A percentile compares a stretch with the other conserved stretches of the same genome.
Evolutionary conservation across 768 basidiomycete genomes (phyloP).

Genomic region (Arthromyces matolae): DNA sequence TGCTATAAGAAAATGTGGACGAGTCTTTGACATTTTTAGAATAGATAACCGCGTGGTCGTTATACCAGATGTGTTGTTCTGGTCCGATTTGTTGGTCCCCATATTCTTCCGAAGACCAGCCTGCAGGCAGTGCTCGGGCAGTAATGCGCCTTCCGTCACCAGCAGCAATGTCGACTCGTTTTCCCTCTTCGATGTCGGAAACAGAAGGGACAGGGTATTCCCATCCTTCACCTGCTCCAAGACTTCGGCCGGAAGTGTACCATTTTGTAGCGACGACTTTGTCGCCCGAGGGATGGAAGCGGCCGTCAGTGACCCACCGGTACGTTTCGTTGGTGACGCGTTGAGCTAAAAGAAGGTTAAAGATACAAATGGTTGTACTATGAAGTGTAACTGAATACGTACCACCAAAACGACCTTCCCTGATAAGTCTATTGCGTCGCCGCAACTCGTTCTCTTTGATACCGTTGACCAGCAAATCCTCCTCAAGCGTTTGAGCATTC

Average conservation of each 20-base stretch:
- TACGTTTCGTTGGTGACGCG: conserved; percentile 73
- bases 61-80: conserved; percentile 64
- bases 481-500: conserved; percentile 36
- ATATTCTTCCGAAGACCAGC: conserved; percentile 60
- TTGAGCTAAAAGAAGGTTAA: conserved; percentile 30
- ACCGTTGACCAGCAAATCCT: conserved; percentile 44
- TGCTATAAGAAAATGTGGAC: conserved; percentile 54
- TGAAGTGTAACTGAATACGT: conserved; percentile 16
- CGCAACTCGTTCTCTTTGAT: conserved; percentile 47
- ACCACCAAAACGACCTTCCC: conserved; percentile 55
- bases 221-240: conserved; percentile 76
- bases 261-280: conserved; percentile 74
- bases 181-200: conserved; percentile 39
- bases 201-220: conserved; percentile 53
- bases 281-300: conserved; percentile 64
- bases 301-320: conserved; percentile 64
- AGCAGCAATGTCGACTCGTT: conserved; percentile 31
- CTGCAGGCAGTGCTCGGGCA: conserved; percentile 52
- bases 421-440: conserved; percentile 43
- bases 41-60: conserved; percentile 56
- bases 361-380: background rate
- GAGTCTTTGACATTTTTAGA: conserved; percentile 60
- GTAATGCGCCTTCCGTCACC: conserved; percentile 3
- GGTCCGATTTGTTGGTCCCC: conserved; percentile 70
- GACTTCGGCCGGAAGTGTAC: conserved; percentile 62